Conservation (phyloP, 1,139 yeast species). For the Protomyces gravidus region DNA sequence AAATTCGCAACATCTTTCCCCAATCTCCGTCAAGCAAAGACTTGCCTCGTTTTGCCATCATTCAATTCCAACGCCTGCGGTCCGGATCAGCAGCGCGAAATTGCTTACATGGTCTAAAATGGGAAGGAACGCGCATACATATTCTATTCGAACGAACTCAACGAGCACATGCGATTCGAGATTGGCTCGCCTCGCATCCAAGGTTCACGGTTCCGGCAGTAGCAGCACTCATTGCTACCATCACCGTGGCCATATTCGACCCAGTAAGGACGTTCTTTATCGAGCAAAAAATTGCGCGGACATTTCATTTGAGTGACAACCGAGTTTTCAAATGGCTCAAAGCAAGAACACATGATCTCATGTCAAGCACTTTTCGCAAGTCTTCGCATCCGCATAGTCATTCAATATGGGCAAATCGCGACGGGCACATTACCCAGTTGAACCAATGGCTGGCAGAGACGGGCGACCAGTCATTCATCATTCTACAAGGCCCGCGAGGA, state of each 20-base stretch:
- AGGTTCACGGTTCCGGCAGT: conserved; percentile 69
- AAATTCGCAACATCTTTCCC: conserved; percentile 68
- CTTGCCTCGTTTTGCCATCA: conserved; percentile 48
- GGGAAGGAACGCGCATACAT: conserved; percentile 60
- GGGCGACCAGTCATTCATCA: conserved; percentile 68
- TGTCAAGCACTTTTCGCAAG: conserved; percentile 35
- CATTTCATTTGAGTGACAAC: conserved; percentile 37
- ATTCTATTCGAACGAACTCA: conserved; percentile 64
- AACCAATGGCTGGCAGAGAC: conserved; percentile 74
- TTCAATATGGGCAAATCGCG: conserved; percentile 38
- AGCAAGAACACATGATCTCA: conserved; percentile 37
- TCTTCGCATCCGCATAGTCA: conserved; percentile 9
- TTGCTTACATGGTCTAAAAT: conserved; percentile 69
- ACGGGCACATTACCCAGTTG: conserved; percentile 62
- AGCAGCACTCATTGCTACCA: conserved; percentile 61
- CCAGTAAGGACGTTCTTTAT: conserved; percentile 84
- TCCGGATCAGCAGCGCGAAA: conserved; percentile 85
- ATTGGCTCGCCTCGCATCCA: conserved; percentile 67
- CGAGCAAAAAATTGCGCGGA: conserved; percentile 62
- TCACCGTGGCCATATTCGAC: conserved; percentile 82
- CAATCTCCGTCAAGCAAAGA: conserved; percentile 46
- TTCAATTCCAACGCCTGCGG: conserved; percentile 54
- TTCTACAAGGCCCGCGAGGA: conserved; percentile 89
- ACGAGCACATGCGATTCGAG: conserved; percentile 43
- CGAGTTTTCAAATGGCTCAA: conserved; percentile 33